Base-by-base conservation (phyloP, 352 stramenopile genomes). In the Pythium rhizo-oryzae region DNA sequence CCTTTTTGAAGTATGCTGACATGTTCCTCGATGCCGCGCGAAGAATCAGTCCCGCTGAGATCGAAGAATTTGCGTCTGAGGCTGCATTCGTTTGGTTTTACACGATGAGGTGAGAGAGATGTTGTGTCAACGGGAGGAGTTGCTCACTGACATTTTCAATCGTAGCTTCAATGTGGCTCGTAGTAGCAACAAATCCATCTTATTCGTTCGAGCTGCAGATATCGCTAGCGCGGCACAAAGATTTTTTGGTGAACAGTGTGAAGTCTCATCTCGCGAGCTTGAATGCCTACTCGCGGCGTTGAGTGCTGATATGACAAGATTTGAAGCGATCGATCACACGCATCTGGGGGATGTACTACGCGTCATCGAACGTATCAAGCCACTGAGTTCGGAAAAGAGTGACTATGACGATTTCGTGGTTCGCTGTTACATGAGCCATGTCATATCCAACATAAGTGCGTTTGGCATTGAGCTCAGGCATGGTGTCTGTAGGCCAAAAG, bases 61-160 rank as follows among this genome's bases (percentile, higher is more conserved):
- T 41, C 12, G 59, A 59, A 16, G 13, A 15, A 1, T 68, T 87
- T 44, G 80, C 79, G 21, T 67, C 83, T 28, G 56, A 78, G 37
- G 74, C 82, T 18, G 76, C 88, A 0, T 85, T 90, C 24, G 75
- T 88, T 54, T 94, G 86, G 86, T 94, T 94, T 50, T 94, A 87
- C 65, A 69, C 72, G 28, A 92, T 86, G 72, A 89, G 84, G 86
- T 94, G 75, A 35, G 62, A 33, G 37, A 39, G 23, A 15, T 3
- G 50, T 49, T 54, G 19, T 23, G 37, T 53, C 24, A 12, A 19
- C 30, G 7, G 15, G n/a, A 43, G 24, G 12, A 47, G 18, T n/a
- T 19, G 21, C 19, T 37, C 43, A 35, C 7, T 44, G 19, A 55
- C 52, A 35, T 35, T n/a, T 18, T 19, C 54, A 13, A 18, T n/a